Evolutionary conservation across 1,284 basidiomycete species (phyloP), one percentile per base, ranked within the genome.

Genomic region (Cryptococcus depauperatus): DNA sequence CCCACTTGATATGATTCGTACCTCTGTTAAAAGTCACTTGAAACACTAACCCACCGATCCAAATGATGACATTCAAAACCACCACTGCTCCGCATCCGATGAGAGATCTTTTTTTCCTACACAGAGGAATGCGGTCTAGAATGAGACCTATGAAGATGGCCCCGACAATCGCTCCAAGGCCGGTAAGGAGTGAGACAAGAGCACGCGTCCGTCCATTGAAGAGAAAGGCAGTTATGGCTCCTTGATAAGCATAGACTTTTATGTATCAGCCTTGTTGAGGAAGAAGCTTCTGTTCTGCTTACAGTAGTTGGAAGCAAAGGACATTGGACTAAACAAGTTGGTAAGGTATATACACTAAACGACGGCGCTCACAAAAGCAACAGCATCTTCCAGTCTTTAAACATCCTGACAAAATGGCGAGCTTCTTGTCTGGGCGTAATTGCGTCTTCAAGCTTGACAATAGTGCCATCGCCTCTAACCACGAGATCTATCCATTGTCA

Each of bases 121-220:
- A 43, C 49, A 58, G 59, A 1, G 64, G 61, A 14, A 58, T 41
- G 19, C 46, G 43, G 51, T 71, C 69, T 41, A 67, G 59, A 10
- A 61, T 35, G 34, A 58, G 14, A 35, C 69, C 69, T 42, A 71
- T 62, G 29, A 62, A 45, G 37, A 65, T 51, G 13, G 64, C 56
- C 13, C 68, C 70, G 18, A 58, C 26, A 37, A 68, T 63, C 6
- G 62, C 55, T 19, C 65, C 65, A 29, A 61, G 38, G 46, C 57
- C 62, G 27, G 51, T 54, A 18, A 66, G 43, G 10, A 68, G 49
- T 6, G 62, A 54, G 10, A 52, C 49, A 38, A 68, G 59, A 6
- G 65, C 61, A 23, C 65, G 59, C 5, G 62, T 61, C 23, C 64
- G 64, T 28, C 54, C 56, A 43, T 59, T 60, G 55, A 66, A 66